These are phyloP conservation scores for Solanum aculeatissimum DNA, from an alignment of 305 asterid genomes.

Conservation along the genomic window DNA sequence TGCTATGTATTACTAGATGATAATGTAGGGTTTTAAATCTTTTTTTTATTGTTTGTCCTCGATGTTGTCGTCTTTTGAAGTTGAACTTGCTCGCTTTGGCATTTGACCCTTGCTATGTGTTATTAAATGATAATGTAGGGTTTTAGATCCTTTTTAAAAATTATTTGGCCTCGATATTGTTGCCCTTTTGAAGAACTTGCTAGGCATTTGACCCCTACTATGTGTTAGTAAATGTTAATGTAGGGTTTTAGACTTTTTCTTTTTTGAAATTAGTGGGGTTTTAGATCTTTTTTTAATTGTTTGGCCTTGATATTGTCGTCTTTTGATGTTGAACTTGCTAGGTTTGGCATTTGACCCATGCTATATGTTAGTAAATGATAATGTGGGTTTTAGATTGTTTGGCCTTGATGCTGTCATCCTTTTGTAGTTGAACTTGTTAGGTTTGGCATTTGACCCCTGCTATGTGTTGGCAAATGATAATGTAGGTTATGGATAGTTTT, in stretches of 20 bases:
- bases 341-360: background rate
- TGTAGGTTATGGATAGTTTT: background rate
- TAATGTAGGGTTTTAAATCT: background rate
- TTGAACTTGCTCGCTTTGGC: background rate
- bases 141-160: background rate
- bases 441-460: background rate
- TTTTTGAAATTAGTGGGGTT: too few species aligned
- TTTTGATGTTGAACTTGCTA: background rate
- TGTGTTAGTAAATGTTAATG: background rate
- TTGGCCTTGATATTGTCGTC: background rate
- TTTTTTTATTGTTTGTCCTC: background rate
- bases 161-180: background rate
- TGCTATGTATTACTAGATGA: background rate
- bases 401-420: background rate
- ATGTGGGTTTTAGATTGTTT: background rate
- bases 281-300: too few species aligned
- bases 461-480: background rate
- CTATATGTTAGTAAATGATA: background rate
- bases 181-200: background rate
- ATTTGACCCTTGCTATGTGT: background rate
- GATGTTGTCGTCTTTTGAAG: background rate
- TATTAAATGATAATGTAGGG: background rate
- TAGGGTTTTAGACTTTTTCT: background rate
- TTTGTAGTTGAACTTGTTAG: background rate
- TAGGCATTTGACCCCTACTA: too few species aligned